Conservation (phyloP, 2,329 filamentous ascomycete species). For the Aspergillus viridinutans region DNA sequence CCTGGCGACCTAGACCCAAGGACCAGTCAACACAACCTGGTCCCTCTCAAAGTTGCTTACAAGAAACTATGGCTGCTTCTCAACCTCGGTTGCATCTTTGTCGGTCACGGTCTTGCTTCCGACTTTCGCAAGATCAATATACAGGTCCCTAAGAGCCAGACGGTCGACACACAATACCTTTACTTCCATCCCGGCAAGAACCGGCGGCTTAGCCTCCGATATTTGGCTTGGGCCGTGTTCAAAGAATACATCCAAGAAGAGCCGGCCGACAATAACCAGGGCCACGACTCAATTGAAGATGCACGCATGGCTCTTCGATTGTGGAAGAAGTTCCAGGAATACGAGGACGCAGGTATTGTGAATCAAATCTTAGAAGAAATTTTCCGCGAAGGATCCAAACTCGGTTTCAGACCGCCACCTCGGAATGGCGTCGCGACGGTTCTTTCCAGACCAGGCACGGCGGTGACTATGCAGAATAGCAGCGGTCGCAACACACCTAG, state of each 20-base stretch:
- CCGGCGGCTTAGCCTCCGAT: slow-evolving; percentile 85
- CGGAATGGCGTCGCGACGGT: slow-evolving; percentile 31
- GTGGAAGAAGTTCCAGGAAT: slow-evolving; percentile 87
- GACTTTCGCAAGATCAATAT: slow-evolving; percentile 99
- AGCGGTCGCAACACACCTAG: slow-evolving; percentile 42
- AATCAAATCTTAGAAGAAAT: slow-evolving; percentile 83
- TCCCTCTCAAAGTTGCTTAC: slow-evolving; percentile 86
- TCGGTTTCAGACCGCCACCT: slow-evolving; percentile 54
- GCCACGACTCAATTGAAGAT: slow-evolving; percentile 93
- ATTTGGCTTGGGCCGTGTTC: slow-evolving; percentile 84
- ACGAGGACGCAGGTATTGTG: slow-evolving; percentile 76
- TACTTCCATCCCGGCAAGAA: slow-evolving; percentile 79
- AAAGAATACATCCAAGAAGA: slow-evolving; percentile 92
- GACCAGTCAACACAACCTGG: slow-evolving; percentile 74
- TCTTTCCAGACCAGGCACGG: slow-evolving; percentile 37
- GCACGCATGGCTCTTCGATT: slow-evolving; percentile 84
- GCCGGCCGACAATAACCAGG: slow-evolving; percentile 46
- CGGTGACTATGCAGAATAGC: slow-evolving; percentile 34
- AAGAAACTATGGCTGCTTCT: slow-evolving; percentile 97
- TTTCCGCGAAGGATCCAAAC: slow-evolving; percentile 62
- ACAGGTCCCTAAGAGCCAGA: slow-evolving; percentile 81
- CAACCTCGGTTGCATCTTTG: slow-evolving; percentile 88
- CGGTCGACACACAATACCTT: slow-evolving; percentile 89
- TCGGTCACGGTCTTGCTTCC: slow-evolving; percentile 88
- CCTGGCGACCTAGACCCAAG: slow-evolving; percentile 77